Conservation (phyloP, 1,284 basidiomycete species). For the Sporisorium graminicola region DNA sequence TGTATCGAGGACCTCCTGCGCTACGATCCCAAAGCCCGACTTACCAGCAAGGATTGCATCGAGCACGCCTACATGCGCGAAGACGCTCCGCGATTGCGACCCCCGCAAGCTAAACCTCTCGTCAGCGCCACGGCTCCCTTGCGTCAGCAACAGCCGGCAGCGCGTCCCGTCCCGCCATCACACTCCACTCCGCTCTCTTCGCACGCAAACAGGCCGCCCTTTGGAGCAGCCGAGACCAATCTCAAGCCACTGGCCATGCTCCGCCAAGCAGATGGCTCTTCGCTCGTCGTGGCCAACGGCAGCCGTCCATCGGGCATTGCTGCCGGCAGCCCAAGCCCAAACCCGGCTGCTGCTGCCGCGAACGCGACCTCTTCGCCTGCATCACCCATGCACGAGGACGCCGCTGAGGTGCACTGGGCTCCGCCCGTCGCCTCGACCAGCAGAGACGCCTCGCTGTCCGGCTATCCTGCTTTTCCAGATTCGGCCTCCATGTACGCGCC, state of each 20-base stretch:
- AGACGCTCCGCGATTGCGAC: slow-evolving; percentile 72
- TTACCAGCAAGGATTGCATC: slow-evolving; percentile 87
- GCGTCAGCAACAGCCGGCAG: slow-evolving; percentile 24
- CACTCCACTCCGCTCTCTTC: slow-evolving; percentile 52
- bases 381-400: slow-evolving; percentile 56
- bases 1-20: slow-evolving; percentile 91
- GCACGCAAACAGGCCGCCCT: slow-evolving; percentile 34
- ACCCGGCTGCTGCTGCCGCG: slow-evolving; percentile 2
- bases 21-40: slow-evolving; percentile 87
- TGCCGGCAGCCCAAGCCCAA: slow-evolving; percentile 2
- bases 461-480: slow-evolving; percentile 60
- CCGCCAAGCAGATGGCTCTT: slow-evolving; percentile 36
- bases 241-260: slow-evolving; percentile 39
- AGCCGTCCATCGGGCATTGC: slow-evolving; percentile 11
- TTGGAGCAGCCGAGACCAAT: slow-evolving; percentile 50
- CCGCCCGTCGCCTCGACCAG: slow-evolving; percentile 19
- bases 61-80: slow-evolving; percentile 87
- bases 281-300: slow-evolving; percentile 31
- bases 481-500: slow-evolving; percentile 54
- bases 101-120: slow-evolving; percentile 51
- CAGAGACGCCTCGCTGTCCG: slow-evolving; percentile 41
- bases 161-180: slow-evolving; percentile 47
- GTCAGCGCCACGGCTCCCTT: slow-evolving; percentile 47
- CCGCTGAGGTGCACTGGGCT: slow-evolving; percentile 46
- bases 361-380: slow-evolving; percentile 19